Evolutionary conservation across 495 filamentous ascomycete genomes (phyloP), one percentile per base, ranked within the genome.

Genomic region (Durotheca rogersii): DNA sequence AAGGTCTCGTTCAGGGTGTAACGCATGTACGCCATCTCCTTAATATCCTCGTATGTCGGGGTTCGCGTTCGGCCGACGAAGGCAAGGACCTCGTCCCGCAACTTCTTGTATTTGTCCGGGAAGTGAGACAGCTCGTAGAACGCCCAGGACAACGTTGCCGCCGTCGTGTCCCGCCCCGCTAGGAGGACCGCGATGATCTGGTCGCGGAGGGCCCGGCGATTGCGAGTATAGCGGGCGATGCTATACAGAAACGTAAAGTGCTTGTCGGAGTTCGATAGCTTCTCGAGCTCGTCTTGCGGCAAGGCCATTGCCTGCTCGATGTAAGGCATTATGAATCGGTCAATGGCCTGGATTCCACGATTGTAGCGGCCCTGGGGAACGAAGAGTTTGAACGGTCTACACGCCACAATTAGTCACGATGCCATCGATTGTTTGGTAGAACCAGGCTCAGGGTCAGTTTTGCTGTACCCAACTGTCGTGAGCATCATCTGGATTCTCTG

Each of bases 141-240:
- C 1, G 71, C 65, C 80, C 80, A 85, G 1, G 75, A 72, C 0
- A 82, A 58, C 0, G 81, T 75, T 10, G 67, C 70, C 19, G 74
- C 76, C 3, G 81, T 84, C 18, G 82, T 85, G 62, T 87, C 83
- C 53, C 81, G 71, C 0, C 82, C 81, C 1, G 83, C 82, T 6
- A 84, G 48, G 25, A 87, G 67, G 10, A 85, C 68, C 33, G 75
- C 72, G 42, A 84, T 62, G 27, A 82, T 64, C 57, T 85, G 78
- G 50, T 81, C 78, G 25, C 82, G 79, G 18, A 87, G 67, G 0
- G 78, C 66, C 27, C 66, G 60, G 5, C 70, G 63, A 42, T 80
- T 74, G 16, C 72, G 65, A 2, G 73, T 71, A 39, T 67, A 67
- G 4, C 67, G 61, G 4, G 65, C 68, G 10, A 81, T 69, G 42